Evolutionary conservation across 495 filamentous ascomycete species (phyloP).

Genomic region (Daldinia decipiens): DNA sequence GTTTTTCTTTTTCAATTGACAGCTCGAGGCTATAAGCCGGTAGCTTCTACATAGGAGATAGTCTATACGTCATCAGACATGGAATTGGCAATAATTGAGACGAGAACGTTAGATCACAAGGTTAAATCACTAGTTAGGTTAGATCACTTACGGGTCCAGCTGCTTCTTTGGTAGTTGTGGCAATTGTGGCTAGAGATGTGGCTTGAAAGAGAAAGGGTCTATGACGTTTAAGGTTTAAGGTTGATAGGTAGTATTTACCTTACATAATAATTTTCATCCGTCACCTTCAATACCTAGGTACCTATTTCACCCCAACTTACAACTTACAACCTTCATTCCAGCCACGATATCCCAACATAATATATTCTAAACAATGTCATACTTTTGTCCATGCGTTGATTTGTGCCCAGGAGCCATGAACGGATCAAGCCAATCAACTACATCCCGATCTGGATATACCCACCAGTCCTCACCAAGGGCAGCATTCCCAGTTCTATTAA

Average conservation of each 20-base stretch:
- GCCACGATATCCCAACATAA: neutral
- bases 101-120: neutral
- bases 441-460: constrained; percentile 36
- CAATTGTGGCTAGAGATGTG: neutral
- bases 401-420: constrained; percentile 23
- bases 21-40: neutral
- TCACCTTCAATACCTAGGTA: too few relatives aligned
- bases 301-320: too few relatives aligned
- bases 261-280: neutral
- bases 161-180: too few relatives aligned
- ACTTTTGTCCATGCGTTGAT: constrained; percentile 29
- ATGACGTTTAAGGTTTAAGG: neutral
- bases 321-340: neutral
- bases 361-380: neutral
- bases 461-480: neutral
- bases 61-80: constrained; percentile 5
- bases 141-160: neutral
- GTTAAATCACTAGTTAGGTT: neutral
- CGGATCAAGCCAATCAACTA: constrained; percentile 36
- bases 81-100: neutral
- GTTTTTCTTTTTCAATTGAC: neutral
- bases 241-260: too few relatives aligned
- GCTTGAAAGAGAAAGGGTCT: neutral
- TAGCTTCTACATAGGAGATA: neutral
- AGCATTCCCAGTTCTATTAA: neutral